phyloP scores from a whole-genome alignment of 2,329 filamentous ascomycete genomes.

The Epichloe coenophiala region DNA sequence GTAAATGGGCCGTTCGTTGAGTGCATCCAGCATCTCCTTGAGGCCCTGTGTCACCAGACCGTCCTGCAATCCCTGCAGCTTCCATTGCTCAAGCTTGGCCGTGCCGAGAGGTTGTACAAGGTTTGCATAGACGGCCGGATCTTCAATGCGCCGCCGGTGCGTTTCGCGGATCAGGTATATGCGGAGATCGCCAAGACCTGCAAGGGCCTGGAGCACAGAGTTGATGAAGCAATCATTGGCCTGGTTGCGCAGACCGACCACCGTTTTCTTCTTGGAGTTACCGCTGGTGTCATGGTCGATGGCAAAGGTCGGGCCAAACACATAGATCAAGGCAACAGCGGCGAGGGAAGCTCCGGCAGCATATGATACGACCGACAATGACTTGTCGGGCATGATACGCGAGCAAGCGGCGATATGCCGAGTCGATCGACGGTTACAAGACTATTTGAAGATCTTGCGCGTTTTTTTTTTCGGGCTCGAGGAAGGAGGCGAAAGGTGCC shows the following conservation, averaged over 20 bases:
- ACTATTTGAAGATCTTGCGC: neutral
- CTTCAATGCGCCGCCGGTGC: constrained; percentile 70
- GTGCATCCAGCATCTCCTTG: constrained; percentile 80
- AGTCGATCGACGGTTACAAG: constrained; percentile 4
- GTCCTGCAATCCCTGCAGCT: constrained; percentile 56
- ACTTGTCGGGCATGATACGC: constrained; percentile 22
- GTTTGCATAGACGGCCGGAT: constrained; percentile 58
- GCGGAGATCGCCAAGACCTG: constrained; percentile 77
- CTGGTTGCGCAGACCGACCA: constrained; percentile 78
- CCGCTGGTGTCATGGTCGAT: constrained; percentile 67
- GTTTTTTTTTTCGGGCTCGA: neutral
- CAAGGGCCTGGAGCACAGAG: constrained; percentile 83
- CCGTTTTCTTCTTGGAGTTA: constrained; percentile 60
- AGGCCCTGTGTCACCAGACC: constrained; percentile 75
- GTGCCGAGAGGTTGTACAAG: constrained; percentile 36
- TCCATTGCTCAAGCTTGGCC: constrained; percentile 39
- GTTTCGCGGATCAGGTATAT: constrained; percentile 86
- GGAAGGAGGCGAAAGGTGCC: no score
- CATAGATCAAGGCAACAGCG: constrained; percentile 88
- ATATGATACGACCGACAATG: constrained; percentile 54
- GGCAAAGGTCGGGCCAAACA: constrained; percentile 94
- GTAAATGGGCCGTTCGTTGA: constrained; percentile 89
- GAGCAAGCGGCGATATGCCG: neutral
- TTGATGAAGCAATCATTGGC: constrained; percentile 98
- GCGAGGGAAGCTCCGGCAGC: constrained; percentile 91